Evolutionary conservation across 768 basidiomycete genomes (phyloP), one percentile per base, ranked within the genome.

Genomic region (Mycena maculata): DNA sequence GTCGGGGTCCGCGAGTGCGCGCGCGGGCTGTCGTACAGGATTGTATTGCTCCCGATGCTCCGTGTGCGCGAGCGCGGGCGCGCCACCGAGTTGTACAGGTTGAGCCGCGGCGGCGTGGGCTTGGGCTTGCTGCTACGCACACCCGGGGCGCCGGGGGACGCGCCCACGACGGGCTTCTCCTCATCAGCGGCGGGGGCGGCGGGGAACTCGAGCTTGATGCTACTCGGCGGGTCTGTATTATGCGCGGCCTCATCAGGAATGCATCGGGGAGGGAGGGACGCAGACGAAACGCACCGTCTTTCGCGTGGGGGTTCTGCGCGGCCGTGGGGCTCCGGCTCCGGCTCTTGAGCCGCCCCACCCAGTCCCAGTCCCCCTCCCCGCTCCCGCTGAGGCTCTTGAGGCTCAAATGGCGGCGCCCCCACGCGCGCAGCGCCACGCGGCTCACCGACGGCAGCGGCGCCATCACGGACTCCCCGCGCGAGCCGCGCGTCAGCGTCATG

Each of bases 401-500:
- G 59, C 69, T 71, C 38, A 71, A 48, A 61, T 71, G 58, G 13
- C 69, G 62, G 23, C 65, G 65, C 1, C 69, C 69, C 65, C 69
- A 71, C 1, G 69, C 69, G 12, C 69, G 44, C n/a, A 67, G 23
- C 52, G 60, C 44, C 44, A 52, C 52, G 28, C 69, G 49, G 41
- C 48, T 67, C 15, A 72, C 56, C 3, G 44, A 63, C 58, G 70
- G 70, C 33, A 13, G 33, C 33, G 13, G 6, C 54, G 42, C 66
- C 49, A 67, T 50, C 31, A 52, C 53, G 18, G 55, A 79, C 81
- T 56, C 84, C 75, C 56, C 67, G 44, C 72, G 72, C 2, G 88
- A 92, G 9, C 94, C 93, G 7, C 95, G 87, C 5, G 95, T 96
- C 56, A 97, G 83, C 20, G 91, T 88, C 79, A 97, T 92, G 76